Evolutionary conservation across 129 eudicot genomes (phyloP), one percentile per base, ranked within the genome.

Genomic region (Artemisia tridentata): DNA sequence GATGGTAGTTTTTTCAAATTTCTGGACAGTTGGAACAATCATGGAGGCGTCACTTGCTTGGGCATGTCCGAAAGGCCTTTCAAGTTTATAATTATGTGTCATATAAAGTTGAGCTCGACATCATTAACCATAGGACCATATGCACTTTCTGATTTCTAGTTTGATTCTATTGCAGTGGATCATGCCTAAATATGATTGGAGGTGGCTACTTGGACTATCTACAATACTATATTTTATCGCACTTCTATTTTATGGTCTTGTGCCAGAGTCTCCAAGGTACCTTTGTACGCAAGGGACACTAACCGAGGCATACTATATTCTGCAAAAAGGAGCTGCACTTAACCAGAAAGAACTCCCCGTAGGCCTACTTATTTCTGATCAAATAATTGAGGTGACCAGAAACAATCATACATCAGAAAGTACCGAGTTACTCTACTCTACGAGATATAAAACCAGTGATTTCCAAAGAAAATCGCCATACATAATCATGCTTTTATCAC

Each of bases 21-120:
- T 84, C 67, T 89, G 96, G 96, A 84, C 96, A 16, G 34, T 89
- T 59, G 96, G 96, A 59, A 86, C 96, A 60, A 78, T 89, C 54
- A 59, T 84, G 11, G 93, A 89, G 82, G 92, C 96, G 75, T 68
- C 86, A 71, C 77, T 89, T 67, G 90, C 88, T 41, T 86, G 88
- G 96, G 96, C 84, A 86, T 54, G 14, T 27, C n/a, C 9, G 2
- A 3, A 13, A 25, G 11, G 15, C 12, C 48, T 20, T 20, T 20
- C 23, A 20, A 20, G 23, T 20, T 20, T 20, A 20, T 20, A 20
- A 20, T 20, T 20, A 20, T 20, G 23, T 20, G 23, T 20, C 23
- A 20, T 20, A 20, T 20, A 20, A 20, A 20, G 23, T 20, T 20
- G 23, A 20, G 23, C 23, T 20, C 1, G 23, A 20, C 23, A 20